Percentiles rank a stretch among this genome's conserved stretches.
These are phyloP conservation scores for Elsinoe necatrix DNA, from an alignment of 2,329 filamentous ascomycete species.

Conservation along the genomic window DNA sequence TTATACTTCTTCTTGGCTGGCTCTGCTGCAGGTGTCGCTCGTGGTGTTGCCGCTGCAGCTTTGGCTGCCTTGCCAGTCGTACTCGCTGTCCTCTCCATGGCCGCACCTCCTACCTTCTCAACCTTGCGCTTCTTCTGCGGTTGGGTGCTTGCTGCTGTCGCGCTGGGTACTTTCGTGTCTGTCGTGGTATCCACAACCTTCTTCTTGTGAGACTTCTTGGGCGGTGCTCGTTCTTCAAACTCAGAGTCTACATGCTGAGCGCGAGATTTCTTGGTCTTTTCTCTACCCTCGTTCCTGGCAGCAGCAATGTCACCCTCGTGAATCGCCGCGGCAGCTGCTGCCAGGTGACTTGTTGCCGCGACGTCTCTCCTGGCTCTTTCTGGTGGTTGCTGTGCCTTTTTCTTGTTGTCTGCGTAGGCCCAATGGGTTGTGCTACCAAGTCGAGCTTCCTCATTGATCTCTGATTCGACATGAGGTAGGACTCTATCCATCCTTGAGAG, in stretches of 20 bases:
- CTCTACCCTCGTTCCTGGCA: slow-evolving; percentile 70
- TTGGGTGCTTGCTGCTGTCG: slow-evolving; percentile 44
- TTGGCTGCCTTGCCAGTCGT: slow-evolving; percentile 37
- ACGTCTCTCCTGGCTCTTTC: slow-evolving; percentile 73
- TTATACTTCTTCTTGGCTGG: slow-evolving; percentile 58
- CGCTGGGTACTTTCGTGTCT: slow-evolving; percentile 43
- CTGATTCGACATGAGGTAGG: slow-evolving; percentile 74
- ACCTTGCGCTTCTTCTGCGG: slow-evolving; percentile 71
- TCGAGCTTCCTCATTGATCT: slow-evolving; percentile 91
- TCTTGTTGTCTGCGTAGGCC: slow-evolving; percentile 80
- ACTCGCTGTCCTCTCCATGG: slow-evolving; percentile 62
- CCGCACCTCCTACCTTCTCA: slow-evolving; percentile 50
- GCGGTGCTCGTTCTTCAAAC: slow-evolving; percentile 56
- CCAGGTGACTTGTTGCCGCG: slow-evolving; percentile 60
- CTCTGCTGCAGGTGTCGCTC: slow-evolving; percentile 60
- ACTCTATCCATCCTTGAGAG: slow-evolving; percentile 76
- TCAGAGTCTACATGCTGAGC: slow-evolving; percentile 66
- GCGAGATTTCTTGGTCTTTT: slow-evolving; percentile 60
- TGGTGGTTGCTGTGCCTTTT: slow-evolving; percentile 50
- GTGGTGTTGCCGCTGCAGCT: slow-evolving; percentile 49
- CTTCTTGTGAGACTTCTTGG: slow-evolving; percentile 57
- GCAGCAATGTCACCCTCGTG: slow-evolving; percentile 77
- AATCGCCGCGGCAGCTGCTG: slow-evolving; percentile 62
- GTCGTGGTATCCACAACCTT: slow-evolving; percentile 48
- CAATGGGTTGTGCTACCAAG: slow-evolving; percentile 87